Percentiles rank a stretch among this genome's conserved stretches.
phyloP scores from a whole-genome alignment of 2,329 filamentous ascomycete genomes.

The Ustilaginoidea virens region DNA sequence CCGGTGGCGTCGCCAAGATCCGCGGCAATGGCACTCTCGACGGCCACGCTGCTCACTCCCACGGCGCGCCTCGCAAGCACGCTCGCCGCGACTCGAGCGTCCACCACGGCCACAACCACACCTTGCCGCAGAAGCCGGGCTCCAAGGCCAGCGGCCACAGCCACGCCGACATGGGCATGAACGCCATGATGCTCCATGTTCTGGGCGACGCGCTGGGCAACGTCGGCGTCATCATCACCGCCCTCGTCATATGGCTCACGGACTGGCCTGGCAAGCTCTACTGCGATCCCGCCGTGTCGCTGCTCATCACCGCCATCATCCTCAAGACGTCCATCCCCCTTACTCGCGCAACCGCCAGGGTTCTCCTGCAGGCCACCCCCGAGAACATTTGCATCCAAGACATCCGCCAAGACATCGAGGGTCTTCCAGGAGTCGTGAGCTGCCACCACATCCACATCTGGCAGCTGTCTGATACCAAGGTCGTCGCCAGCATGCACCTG shows the following conservation, averaged over 20 bases:
- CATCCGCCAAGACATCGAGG: slow-evolving; percentile 80
- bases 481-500: slow-evolving; percentile 85
- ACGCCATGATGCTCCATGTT: slow-evolving; percentile 61
- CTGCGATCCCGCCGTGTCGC: slow-evolving; percentile 79
- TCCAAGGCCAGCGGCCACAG: slow-evolving; percentile 57
- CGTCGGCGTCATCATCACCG: slow-evolving; percentile 69
- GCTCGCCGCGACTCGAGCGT: slow-evolving; percentile 32
- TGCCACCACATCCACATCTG: slow-evolving; percentile 96
- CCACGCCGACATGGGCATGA: slow-evolving; percentile 91
- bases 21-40: slow-evolving; percentile 16
- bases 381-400: slow-evolving; percentile 77
- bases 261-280: slow-evolving; percentile 71
- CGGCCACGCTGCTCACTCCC: slow-evolving; percentile 10
- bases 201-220: slow-evolving; percentile 78
- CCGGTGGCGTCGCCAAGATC: slow-evolving; percentile 7
- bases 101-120: slow-evolving; percentile 69
- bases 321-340: slow-evolving; percentile 62
- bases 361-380: slow-evolving; percentile 86
- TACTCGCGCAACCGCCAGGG: slow-evolving; percentile 66
- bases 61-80: slow-evolving; percentile 11
- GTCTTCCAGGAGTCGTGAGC: slow-evolving; percentile 69
- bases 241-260: slow-evolving; percentile 83
- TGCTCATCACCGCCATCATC: slow-evolving; percentile 78
- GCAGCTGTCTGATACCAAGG: slow-evolving; percentile 90
- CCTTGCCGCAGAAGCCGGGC: slow-evolving; percentile 46